phyloP scores from a whole-genome alignment of 169 alveolate species.

The Neospora caninum region DNA sequence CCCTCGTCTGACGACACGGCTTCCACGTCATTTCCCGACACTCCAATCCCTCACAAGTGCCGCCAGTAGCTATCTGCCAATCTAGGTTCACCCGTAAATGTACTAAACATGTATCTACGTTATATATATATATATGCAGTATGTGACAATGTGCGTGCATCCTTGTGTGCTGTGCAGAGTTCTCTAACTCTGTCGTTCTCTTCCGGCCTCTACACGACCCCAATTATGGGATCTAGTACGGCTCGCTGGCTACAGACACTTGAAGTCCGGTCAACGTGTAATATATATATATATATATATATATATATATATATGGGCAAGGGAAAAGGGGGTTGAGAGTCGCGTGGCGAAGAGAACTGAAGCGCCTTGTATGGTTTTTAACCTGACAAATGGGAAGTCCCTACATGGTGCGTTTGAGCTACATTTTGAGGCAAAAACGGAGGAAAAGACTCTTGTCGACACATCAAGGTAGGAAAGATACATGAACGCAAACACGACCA shows the following conservation, averaged over 20 bases:
- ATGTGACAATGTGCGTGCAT: no score
- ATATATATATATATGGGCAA: not conserved
- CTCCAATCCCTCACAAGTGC: no score
- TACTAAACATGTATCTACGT: not conserved
- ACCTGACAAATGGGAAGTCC: not conserved
- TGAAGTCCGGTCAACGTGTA: no score
- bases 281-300: not conserved
- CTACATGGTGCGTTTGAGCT: not conserved
- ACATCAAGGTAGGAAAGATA: not conserved
- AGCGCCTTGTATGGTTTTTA: not conserved
- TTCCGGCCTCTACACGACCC: no score
- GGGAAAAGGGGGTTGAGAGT: not conserved
- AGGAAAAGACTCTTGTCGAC: not conserved
- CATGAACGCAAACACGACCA: not conserved
- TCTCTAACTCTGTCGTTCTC: no score
- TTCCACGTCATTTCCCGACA: no score
- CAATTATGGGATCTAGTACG: no score
- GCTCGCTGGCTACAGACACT: no score
- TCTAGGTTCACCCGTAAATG: not conserved
- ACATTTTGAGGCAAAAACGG: not conserved
- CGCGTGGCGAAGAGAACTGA: not conserved
- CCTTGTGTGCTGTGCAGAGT: no score
- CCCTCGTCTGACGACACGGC: no score
- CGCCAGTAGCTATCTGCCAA: not conserved
- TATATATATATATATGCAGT: not conserved